A percentile compares a stretch with the other conserved stretches of the same genome.
Evolutionary conservation across 306 rosid genomes (phyloP).

Genomic region (Gastrolobium villosum): DNA sequence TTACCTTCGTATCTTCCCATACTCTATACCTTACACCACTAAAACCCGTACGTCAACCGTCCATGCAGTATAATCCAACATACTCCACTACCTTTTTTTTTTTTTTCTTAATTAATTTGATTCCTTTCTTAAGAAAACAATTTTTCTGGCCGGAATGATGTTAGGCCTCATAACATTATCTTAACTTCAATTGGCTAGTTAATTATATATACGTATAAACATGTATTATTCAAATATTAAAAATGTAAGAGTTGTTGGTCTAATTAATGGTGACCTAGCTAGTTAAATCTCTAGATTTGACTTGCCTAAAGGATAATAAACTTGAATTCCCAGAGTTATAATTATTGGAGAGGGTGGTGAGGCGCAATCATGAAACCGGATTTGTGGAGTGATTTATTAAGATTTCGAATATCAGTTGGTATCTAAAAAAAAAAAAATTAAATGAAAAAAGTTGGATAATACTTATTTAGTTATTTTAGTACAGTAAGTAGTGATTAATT

Average conservation of each 20-base stretch:
- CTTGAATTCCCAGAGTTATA: too few relatives aligned
- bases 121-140: slow-evolving; percentile 28
- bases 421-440: too few relatives aligned
- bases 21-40: slow-evolving; percentile 58
- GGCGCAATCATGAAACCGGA: too few relatives aligned
- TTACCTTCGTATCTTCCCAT: slow-evolving; percentile 36
- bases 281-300: too few relatives aligned
- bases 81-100: slow-evolving; percentile 42
- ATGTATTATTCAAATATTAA: slow-evolving; percentile 8
- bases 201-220: background rate
- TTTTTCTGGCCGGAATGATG: background rate
- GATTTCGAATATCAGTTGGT: too few relatives aligned
- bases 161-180: background rate
- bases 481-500: background rate
- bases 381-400: too few relatives aligned
- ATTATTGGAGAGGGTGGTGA: too few relatives aligned
- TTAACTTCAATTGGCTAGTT: background rate
- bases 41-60: slow-evolving; percentile 51
- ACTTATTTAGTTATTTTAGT: background rate
- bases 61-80: slow-evolving; percentile 53
- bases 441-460: background rate
- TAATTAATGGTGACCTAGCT: too few relatives aligned
- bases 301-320: too few relatives aligned
- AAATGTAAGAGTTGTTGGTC: background rate
- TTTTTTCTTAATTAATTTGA: background rate